phyloP scores from a whole-genome alignment of 2,329 filamentous ascomycete species.

The Fusarium clavum region DNA sequence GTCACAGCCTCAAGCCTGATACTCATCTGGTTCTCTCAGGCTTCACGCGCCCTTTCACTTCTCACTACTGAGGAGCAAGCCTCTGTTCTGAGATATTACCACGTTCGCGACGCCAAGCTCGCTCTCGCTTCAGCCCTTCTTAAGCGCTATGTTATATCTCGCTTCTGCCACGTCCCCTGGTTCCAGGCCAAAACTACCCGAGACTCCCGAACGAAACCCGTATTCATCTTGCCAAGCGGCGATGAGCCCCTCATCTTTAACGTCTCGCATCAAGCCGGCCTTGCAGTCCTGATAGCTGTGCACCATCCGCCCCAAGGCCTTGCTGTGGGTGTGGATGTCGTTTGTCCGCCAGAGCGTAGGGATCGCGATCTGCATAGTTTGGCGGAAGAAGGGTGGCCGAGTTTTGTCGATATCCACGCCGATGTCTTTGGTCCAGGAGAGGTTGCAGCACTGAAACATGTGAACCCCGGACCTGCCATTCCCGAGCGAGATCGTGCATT shows the following conservation, averaged over 20 bases:
- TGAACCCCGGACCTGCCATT: constrained; percentile 45
- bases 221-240: constrained; percentile 62
- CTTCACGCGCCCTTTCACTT: constrained; percentile 64
- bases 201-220: constrained; percentile 66
- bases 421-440: constrained; percentile 76
- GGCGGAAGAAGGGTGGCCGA: constrained; percentile 68
- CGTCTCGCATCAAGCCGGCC: constrained; percentile 80
- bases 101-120: constrained; percentile 79
- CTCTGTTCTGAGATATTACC: constrained; percentile 70
- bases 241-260: constrained; percentile 73
- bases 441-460: constrained; percentile 68
- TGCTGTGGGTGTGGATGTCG: constrained; percentile 79
- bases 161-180: constrained; percentile 71
- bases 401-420: constrained; percentile 77
- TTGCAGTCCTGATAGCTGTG: constrained; percentile 75
- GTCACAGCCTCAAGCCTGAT: neutral
- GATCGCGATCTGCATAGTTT: constrained; percentile 70
- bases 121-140: constrained; percentile 77
- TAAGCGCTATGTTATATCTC: constrained; percentile 76
- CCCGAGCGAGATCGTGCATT: constrained; percentile 65
- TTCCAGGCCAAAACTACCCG: constrained; percentile 66
- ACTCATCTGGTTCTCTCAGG: constrained; percentile 53
- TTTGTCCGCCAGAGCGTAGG: constrained; percentile 77
- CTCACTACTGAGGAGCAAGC: constrained; percentile 67
- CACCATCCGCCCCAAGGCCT: constrained; percentile 48